A percentile compares a stretch with the other conserved stretches of the same genome.
These are phyloP conservation scores for Suillus subalutaceus DNA, from an alignment of 768 basidiomycete genomes.

Conservation along the genomic window DNA sequence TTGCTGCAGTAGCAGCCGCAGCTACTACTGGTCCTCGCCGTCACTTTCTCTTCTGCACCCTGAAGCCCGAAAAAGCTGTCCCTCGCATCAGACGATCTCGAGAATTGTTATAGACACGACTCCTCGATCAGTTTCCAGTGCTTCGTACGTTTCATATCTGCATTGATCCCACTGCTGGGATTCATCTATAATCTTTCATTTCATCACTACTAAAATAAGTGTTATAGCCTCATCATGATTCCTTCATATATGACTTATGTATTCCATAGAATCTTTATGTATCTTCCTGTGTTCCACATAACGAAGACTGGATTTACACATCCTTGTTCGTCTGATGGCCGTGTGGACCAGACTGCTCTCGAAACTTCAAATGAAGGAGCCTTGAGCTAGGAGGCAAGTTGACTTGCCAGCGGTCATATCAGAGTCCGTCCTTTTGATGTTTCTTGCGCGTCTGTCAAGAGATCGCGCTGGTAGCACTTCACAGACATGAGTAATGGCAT, in stretches of 20 bases:
- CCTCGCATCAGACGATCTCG: conserved; percentile 50
- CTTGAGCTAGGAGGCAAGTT: background rate
- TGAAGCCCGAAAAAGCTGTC: conserved; percentile 59
- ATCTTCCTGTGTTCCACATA: background rate
- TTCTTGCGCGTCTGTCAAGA: background rate
- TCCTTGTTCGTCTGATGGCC: background rate
- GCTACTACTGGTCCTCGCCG: conserved; percentile 73
- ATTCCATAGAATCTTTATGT: background rate
- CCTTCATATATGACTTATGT: background rate
- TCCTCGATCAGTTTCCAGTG: background rate
- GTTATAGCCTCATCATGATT: background rate
- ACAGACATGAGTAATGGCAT: background rate
- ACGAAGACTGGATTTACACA: too few species aligned
- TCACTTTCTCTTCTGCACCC: conserved; percentile 81
- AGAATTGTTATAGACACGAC: conserved; percentile 31
- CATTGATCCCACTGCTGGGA: background rate
- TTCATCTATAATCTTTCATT: background rate
- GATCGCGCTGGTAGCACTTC: background rate
- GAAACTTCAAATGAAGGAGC: background rate
- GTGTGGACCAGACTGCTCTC: background rate
- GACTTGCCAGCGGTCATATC: background rate
- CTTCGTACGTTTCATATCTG: background rate
- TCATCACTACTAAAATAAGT: background rate
- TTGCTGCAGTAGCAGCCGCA: conserved; percentile 65
- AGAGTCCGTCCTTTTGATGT: background rate